phyloP scores from a whole-genome alignment of 306 rosid species.

The Acacia crassicarpa region DNA sequence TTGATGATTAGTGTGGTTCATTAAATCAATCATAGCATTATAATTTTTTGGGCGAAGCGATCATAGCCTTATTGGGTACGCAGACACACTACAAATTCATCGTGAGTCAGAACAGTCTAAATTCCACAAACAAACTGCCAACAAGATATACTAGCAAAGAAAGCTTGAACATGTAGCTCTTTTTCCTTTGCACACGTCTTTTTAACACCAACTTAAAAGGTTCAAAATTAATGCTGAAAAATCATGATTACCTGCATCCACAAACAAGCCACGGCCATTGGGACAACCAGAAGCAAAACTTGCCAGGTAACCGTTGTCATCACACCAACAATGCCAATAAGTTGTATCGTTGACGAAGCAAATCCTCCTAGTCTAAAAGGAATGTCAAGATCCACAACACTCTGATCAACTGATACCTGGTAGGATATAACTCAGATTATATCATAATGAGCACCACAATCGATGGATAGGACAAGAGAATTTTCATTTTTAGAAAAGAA shows the following conservation, averaged over 20 bases:
- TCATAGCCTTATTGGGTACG: conserved; percentile 2
- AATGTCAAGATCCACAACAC: conserved; percentile 99
- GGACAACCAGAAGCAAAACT: conserved; percentile 89
- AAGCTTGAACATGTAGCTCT: background rate
- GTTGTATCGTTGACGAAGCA: conserved; percentile 94
- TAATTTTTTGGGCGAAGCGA: too few species aligned
- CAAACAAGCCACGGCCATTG: conserved; percentile 94
- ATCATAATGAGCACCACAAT: conserved; percentile 17
- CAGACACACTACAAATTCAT: background rate
- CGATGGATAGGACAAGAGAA: background rate
- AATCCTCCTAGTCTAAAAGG: conserved; percentile 99
- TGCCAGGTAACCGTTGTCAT: conserved; percentile 98
- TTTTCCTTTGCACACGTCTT: conserved; percentile 7
- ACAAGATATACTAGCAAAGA: background rate
- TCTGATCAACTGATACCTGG: conserved; percentile 96
- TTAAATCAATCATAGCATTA: conserved; percentile 12
- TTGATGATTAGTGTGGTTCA: conserved; percentile 18
- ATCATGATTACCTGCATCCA: conserved; percentile 93
- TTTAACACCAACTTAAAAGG: conserved; percentile 22
- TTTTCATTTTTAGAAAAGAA: conserved; percentile 12
- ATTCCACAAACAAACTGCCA: background rate
- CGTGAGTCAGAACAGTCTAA: background rate
- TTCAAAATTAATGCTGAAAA: conserved; percentile 20
- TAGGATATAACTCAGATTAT: conserved; percentile 29
- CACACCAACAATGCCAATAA: conserved; percentile 94